Conservation (phyloP, 495 filamentous ascomycete species). For the Haplographium delicatum region DNA sequence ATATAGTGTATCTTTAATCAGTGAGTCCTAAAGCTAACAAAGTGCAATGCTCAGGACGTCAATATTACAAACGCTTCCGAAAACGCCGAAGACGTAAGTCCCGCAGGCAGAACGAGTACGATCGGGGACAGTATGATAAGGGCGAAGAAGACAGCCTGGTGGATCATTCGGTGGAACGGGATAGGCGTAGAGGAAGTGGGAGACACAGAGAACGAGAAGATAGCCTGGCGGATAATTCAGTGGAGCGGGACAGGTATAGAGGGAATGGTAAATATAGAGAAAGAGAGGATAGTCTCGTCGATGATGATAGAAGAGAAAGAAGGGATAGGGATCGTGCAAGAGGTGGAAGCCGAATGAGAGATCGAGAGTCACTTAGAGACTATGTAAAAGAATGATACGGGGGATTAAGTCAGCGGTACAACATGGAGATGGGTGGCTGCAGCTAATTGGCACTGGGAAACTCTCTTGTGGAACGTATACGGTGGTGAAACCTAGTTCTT, state of each 20-base stretch:
- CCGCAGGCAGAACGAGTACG: background rate
- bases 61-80: background rate
- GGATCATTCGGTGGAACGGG: background rate
- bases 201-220: background rate
- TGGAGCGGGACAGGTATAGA: background rate
- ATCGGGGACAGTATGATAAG: background rate
- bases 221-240: background rate
- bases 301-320: too few relatives aligned
- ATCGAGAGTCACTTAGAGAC: background rate
- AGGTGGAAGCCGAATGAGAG: background rate
- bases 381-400: background rate
- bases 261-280: background rate
- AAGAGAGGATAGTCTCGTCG: background rate
- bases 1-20: background rate
- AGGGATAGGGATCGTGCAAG: too few relatives aligned
- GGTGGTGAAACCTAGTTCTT: too few relatives aligned
- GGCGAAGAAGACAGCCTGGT: background rate
- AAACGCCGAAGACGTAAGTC: constrained; percentile 4
- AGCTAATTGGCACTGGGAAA: too few relatives aligned
- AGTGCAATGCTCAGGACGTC: constrained; percentile 1
- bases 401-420: background rate
- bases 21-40: background rate
- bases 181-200: background rate
- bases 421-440: background rate
- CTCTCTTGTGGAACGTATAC: too few relatives aligned